Evolutionary conservation across 2,329 filamentous ascomycete species (phyloP).

Genomic region (Hirsutella rhossiliensis): DNA sequence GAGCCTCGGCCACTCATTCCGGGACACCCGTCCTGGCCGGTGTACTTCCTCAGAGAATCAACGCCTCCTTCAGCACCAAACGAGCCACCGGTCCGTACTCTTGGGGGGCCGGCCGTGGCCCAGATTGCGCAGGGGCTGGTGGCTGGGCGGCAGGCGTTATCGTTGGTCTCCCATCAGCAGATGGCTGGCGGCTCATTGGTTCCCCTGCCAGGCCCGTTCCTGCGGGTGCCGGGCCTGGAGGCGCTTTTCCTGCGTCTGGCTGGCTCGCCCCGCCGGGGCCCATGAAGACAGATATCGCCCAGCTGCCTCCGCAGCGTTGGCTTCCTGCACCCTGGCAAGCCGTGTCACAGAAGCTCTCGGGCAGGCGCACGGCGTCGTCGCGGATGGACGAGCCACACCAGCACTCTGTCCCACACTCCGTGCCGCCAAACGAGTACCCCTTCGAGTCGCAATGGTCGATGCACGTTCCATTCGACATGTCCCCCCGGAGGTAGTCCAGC

Average conservation of each 20-base stretch:
- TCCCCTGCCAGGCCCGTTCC: too few relatives aligned
- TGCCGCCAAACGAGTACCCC: constrained; percentile 32
- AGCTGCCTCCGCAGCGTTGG: constrained; percentile 13
- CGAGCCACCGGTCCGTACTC: background rate
- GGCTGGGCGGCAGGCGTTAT: background rate
- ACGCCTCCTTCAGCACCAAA: background rate
- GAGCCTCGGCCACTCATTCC: too few relatives aligned
- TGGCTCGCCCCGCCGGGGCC: background rate
- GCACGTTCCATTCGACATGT: constrained; percentile 38
- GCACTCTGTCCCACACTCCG: constrained; percentile 38
- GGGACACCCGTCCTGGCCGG: too few relatives aligned
- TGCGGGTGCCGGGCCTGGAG: background rate
- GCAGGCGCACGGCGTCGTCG: constrained; percentile 10
- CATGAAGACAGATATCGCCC: constrained; percentile 12
- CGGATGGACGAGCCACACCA: constrained; percentile 30
- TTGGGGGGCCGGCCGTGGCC: background rate
- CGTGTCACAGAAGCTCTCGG: constrained; percentile 11
- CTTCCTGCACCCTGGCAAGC: constrained; percentile 8
- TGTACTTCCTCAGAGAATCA: too few relatives aligned
- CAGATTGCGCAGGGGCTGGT: background rate
- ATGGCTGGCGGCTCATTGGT: background rate
- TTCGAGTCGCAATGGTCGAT: constrained; percentile 30
- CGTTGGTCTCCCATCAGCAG: background rate
- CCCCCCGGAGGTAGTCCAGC: constrained; percentile 12
- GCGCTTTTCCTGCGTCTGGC: background rate